Base-by-base conservation (phyloP, 163 green algal genomes). In the Smithsoniella earleae region DNA sequence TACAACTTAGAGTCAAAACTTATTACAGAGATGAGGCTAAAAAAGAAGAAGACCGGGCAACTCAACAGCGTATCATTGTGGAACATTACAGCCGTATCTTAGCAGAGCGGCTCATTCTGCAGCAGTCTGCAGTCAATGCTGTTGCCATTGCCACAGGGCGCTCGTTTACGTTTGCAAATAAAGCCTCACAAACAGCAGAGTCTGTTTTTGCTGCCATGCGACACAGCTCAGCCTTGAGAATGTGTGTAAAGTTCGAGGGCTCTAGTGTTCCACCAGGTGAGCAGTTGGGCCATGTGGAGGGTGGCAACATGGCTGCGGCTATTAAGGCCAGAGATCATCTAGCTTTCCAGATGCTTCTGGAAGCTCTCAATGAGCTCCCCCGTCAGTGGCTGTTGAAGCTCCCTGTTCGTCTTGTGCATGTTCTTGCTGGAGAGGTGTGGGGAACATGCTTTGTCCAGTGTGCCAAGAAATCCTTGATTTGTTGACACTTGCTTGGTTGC, bases 291-390 rank as follows among this genome's bases (percentile, higher is more conserved):
- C n/a, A n/a, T 22, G 25, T 16, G 0, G n/a, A 38, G 58, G 58
- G 58, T 5, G 58, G 25, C 18, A 33, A 43, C 30, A 36, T 69
- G 58, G 58, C 27, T 4, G 58, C 58, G 10, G 58, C 58, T n/a
- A 30, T 69, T 30, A 30, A 43, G 58, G 27, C 6, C 27, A 30
- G 58, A 16, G 58, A 69, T 40, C 10, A 43, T n/a, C 30, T 45
- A 5, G 58, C 58, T 18, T 69, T 69, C 58, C 58, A 69, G 58
- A 69, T 69, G 58, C 58, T 69, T 30, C 16, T 69, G 16, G 58
- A 69, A n/a, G 58, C 58, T 30, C 58, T 69, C 18, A 30, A 69
- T 34, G 58, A 30, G n/a, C 58, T 69, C 30, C 58, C 58, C 5
- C 58, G 58, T 30, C 58, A 69, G 58, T 69, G 58, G 58, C 58